phyloP scores from a whole-genome alignment of 164 flowering plant genomes.

The Stephania cephalantha region DNA sequence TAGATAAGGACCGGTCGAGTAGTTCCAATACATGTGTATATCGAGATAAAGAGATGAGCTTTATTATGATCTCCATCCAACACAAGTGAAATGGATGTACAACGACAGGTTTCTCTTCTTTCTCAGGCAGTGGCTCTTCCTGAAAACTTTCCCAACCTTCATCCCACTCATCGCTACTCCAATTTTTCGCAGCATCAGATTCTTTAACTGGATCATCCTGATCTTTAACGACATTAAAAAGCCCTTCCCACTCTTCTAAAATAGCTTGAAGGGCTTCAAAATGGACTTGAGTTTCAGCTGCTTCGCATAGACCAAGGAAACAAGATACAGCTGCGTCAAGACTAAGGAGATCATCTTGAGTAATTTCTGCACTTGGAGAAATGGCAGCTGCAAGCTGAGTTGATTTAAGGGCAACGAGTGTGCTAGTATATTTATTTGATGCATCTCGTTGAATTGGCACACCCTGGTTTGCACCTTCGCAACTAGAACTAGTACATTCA shows the following conservation, averaged over 20 bases:
- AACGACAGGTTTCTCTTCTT: constrained; percentile 22
- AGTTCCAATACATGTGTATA: constrained; percentile 39
- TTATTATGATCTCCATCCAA: constrained; percentile 61
- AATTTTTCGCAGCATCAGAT: constrained; percentile 40
- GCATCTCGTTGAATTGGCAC: constrained; percentile 31
- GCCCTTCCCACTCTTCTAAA: constrained; percentile 80
- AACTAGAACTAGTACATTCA: constrained; percentile 20
- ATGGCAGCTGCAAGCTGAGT: constrained; percentile 60
- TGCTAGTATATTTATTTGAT: constrained; percentile 52
- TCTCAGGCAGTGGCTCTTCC: constrained; percentile 43
- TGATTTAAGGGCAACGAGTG: constrained; percentile 80
- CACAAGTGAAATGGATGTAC: constrained; percentile 78
- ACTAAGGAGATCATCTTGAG: constrained; percentile 55
- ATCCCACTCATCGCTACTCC: constrained; percentile 83
- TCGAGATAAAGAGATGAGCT: constrained; percentile 31
- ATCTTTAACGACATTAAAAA: constrained; percentile 28
- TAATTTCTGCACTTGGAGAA: constrained; percentile 55
- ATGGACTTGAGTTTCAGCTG: constrained; percentile 35
- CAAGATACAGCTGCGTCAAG: constrained; percentile 63
- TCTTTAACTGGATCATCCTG: constrained; percentile 30
- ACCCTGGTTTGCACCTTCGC: constrained; percentile 27
- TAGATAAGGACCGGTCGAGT: constrained; percentile 41
- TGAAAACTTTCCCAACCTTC: constrained; percentile 96
- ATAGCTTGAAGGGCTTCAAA: constrained; percentile 45
- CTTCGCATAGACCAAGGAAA: constrained; percentile 47